Evolutionary conservation across 805 yeast genomes (phyloP).

Genomic region (Citeromyces matritensis): DNA sequence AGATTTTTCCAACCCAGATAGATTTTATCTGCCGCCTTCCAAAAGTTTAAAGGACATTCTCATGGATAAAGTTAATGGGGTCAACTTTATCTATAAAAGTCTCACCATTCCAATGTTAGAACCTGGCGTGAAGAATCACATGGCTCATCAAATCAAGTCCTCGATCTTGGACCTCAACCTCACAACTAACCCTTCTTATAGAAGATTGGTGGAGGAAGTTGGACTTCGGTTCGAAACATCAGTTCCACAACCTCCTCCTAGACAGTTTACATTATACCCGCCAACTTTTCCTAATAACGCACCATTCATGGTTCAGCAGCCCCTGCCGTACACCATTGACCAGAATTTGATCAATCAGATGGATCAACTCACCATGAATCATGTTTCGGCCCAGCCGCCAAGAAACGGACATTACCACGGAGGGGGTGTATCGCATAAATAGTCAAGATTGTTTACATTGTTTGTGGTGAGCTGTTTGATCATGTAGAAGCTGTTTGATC

Average conservation of each 20-base stretch:
- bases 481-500: too few relatives aligned
- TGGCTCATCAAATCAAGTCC: conserved; percentile 45
- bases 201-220: conserved; percentile 82
- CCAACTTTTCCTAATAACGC: not conserved
- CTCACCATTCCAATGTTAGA: conserved; percentile 59
- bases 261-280: not conserved
- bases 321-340: conserved; percentile 3
- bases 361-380: conserved; percentile 1
- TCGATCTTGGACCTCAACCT: conserved; percentile 47
- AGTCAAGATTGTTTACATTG: too few relatives aligned
- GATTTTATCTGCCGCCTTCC: conserved; percentile 5
- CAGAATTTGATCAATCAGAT: conserved; percentile 2
- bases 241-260: not conserved
- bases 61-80: conserved; percentile 54
- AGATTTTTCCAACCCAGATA: conserved; percentile 9
- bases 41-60: conserved; percentile 32
- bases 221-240: conserved; percentile 31
- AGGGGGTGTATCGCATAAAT: too few relatives aligned
- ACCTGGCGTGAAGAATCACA: conserved; percentile 36
- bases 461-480: too few relatives aligned
- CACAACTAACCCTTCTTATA: conserved; percentile 51
- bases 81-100: conserved; percentile 67
- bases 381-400: too few relatives aligned
- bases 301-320: not conserved
- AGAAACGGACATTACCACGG: too few relatives aligned